Base-by-base conservation (phyloP, 495 filamentous ascomycete genomes). In the Xylaria acuta region DNA sequence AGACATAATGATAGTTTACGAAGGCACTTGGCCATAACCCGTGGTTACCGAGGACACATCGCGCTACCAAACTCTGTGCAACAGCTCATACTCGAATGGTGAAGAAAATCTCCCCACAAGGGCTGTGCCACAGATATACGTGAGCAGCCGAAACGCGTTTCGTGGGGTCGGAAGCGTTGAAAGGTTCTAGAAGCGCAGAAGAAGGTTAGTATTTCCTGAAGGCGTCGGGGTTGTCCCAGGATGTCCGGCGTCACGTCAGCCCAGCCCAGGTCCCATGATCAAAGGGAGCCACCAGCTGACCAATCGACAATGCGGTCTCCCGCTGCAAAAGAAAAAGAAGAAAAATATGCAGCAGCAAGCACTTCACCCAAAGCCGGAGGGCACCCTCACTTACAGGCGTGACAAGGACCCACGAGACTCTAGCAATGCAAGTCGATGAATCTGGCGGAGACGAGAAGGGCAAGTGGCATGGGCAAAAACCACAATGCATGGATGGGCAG, bases 241-340 rank as follows among this genome's bases (percentile, higher is more conserved):
- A 64, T 36, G 41, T 22, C 30, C 40, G 60, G 32, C 6, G 45
- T 30, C 64, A 56, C 38, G 65, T 56, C 65, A 67, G 49, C 45
- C 18, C 62, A 56, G 49, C 32, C n/a, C 40, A 47, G 32, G 65
- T 64, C 68, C 63, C 73, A 78, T 76, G 76, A 76, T 70, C 72
- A 25, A 67, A 67, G 62, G 25, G 66, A 75, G 72, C 73, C 75
- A 74, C 72, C 77, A 78, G 77, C 73, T 78, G 77, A 78, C 76
- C 77, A 75, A 60, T n/a, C 62, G 69, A 66, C 65, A 22, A 63
- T 36, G 73, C 75, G 64, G 41, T 74, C 73, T 67, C 49, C 16
- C 49, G 34, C 65, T 67, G 51, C 67, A 73, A 54, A 71, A 77
- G 67, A 73, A 72, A 77, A 70, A 67, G 27, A 70, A 67, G 27